These are phyloP conservation scores for Bipolaris victoriae DNA, from an alignment of 2,329 filamentous ascomycete genomes.

Conservation along the genomic window DNA sequence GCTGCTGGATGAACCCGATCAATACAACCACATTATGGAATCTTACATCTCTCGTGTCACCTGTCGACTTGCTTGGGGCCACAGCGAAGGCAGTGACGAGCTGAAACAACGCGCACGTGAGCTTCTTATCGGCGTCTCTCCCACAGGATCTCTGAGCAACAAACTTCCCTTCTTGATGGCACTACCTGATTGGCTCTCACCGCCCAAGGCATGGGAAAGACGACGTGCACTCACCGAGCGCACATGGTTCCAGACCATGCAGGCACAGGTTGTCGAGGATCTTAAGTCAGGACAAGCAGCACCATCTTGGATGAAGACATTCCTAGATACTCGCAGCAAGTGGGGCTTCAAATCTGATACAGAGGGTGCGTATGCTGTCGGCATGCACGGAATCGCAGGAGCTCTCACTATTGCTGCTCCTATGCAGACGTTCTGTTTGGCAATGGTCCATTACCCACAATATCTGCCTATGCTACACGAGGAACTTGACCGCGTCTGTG, in stretches of 20 bases:
- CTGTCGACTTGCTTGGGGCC: slow-evolving; percentile 56
- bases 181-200: slow-evolving; percentile 52
- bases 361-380: slow-evolving; percentile 55
- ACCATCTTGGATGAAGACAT: slow-evolving; percentile 53
- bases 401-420: slow-evolving; percentile 55
- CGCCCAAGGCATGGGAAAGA: slow-evolving; percentile 54
- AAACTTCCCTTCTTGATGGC: slow-evolving; percentile 55
- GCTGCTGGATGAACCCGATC: slow-evolving; percentile 51
- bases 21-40: slow-evolving; percentile 54
- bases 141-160: slow-evolving; percentile 54
- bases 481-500: slow-evolving; percentile 50
- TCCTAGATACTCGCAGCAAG: slow-evolving; percentile 48
- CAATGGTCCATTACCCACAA: slow-evolving; percentile 54
- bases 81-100: slow-evolving; percentile 53
- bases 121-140: slow-evolving; percentile 54
- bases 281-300: slow-evolving; percentile 44
- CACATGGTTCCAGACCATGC: slow-evolving; percentile 54
- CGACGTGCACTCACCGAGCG: slow-evolving; percentile 52
- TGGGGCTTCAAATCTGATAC: slow-evolving; percentile 53
- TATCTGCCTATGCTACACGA: slow-evolving; percentile 51
- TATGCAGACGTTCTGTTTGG: slow-evolving; percentile 56
- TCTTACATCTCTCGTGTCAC: slow-evolving; percentile 56
- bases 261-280: slow-evolving; percentile 48
- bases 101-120: slow-evolving; percentile 56
- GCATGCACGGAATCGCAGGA: slow-evolving; percentile 57